These are phyloP conservation scores for Diaporthe vexans DNA, from an alignment of 2,329 filamentous ascomycete genomes.

Conservation along the genomic window DNA sequence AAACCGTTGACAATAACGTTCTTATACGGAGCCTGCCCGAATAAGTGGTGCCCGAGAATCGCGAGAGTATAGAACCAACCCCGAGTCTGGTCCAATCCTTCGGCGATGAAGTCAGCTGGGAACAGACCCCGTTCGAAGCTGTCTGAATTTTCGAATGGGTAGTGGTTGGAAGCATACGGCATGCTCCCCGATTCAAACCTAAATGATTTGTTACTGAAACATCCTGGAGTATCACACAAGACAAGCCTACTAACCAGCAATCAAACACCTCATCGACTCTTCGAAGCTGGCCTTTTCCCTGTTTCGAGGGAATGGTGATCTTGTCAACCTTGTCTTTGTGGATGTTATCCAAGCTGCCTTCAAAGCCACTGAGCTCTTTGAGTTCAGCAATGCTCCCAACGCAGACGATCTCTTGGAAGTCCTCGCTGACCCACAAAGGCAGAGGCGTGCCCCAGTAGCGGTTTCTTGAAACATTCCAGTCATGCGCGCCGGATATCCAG, in stretches of 20 bases:
- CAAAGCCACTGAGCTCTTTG: constrained; percentile 84
- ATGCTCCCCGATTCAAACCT: constrained; percentile 93
- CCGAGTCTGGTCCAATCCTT: constrained; percentile 86
- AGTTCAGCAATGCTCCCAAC: constrained; percentile 88
- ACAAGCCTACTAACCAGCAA: constrained; percentile 69
- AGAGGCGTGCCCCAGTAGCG: constrained; percentile 96
- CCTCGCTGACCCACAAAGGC: constrained; percentile 91
- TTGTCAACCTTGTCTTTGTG: constrained; percentile 93
- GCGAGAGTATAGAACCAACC: constrained; percentile 97
- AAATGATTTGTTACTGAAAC: not conserved
- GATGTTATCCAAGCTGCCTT: constrained; percentile 85
- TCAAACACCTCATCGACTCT: constrained; percentile 93
- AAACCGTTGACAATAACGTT: constrained; percentile 97
- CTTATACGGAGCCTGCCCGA: constrained; percentile 87
- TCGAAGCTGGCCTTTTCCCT: constrained; percentile 83
- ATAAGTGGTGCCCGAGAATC: constrained; percentile 89
- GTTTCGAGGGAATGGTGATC: constrained; percentile 92
- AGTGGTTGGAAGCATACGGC: constrained; percentile 92
- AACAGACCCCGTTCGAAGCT: constrained; percentile 80
- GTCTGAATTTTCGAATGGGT: constrained; percentile 90
- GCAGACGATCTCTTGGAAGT: constrained; percentile 87
- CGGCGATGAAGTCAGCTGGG: constrained; percentile 94
- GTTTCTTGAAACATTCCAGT: constrained; percentile 96
- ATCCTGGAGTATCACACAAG: not conserved
- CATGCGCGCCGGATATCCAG: constrained; percentile 91